A percentile compares a stretch with the other conserved stretches of the same genome.
Conservation (phyloP, 2,329 filamentous ascomycete species). For the Botrytis paeoniae region DNA sequence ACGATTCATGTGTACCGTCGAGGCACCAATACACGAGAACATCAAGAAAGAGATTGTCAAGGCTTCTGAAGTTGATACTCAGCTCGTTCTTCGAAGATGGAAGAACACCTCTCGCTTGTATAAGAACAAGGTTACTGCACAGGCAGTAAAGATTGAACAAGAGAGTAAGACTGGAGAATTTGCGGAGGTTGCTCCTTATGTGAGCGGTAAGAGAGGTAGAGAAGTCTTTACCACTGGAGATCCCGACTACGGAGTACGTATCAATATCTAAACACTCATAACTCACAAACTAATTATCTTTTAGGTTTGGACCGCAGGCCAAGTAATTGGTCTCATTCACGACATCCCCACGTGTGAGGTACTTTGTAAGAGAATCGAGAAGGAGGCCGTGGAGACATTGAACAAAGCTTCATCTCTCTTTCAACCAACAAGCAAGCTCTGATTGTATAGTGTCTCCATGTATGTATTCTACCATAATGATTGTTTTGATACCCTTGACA, state of each 20-base stretch:
- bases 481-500: not conserved
- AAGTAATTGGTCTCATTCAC: constrained; percentile 86
- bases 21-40: constrained; percentile 87
- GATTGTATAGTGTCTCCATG: constrained; percentile 13
- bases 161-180: constrained; percentile 86
- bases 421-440: constrained; percentile 53
- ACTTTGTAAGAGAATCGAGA: constrained; percentile 70
- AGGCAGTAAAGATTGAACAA: constrained; percentile 78
- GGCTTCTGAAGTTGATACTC: constrained; percentile 86
- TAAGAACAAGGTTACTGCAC: constrained; percentile 81
- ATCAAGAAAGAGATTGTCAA: constrained; percentile 92
- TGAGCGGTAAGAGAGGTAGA: constrained; percentile 86
- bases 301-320: constrained; percentile 93
- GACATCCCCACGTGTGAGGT: constrained; percentile 75
- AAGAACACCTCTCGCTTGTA: constrained; percentile 87
- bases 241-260: constrained; percentile 78
- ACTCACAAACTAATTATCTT: constrained; percentile 12
- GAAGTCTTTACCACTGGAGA: constrained; percentile 93
- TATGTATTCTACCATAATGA: constrained; percentile 20
- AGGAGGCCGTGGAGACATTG: constrained; percentile 67
- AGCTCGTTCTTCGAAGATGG: constrained; percentile 85
- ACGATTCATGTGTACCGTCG: constrained; percentile 92
- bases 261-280: not conserved
- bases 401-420: constrained; percentile 57
- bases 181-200: constrained; percentile 77